A percentile compares a stretch with the other conserved stretches of the same genome.
These are phyloP conservation scores for Geopyxis carbonaria DNA, from an alignment of 495 filamentous ascomycete genomes.

Conservation along the genomic window DNA sequence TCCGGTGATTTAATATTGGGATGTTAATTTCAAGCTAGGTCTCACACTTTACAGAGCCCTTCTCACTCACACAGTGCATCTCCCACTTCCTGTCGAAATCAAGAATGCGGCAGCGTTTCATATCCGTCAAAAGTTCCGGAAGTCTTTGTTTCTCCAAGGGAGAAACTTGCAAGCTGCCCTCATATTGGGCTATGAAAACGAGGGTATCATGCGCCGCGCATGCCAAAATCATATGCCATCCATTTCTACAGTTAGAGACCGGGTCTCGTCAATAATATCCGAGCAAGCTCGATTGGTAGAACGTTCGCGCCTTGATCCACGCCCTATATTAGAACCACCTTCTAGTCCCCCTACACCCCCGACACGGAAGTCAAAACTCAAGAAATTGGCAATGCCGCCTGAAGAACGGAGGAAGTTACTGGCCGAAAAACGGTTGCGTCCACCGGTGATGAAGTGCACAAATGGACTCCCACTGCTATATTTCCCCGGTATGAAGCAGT, in stretches of 20 bases:
- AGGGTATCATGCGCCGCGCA: conserved; percentile 1
- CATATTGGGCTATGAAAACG: not conserved
- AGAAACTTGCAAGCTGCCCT: not conserved
- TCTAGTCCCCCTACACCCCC: conserved; percentile 8
- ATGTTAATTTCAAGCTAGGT: conserved; percentile 10
- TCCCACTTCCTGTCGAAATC: conserved; percentile 4
- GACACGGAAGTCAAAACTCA: conserved; percentile 6
- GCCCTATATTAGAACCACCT: conserved; percentile 4
- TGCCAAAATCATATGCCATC: not conserved
- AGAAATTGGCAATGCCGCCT: not conserved
- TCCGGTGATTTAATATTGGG: not conserved
- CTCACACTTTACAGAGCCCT: conserved; percentile 21
- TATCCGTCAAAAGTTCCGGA: conserved; percentile 14
- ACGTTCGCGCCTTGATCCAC: not conserved
- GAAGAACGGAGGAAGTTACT: not conserved
- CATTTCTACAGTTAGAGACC: not conserved
- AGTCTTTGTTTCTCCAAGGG: conserved; percentile 7
- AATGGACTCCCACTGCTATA: conserved; percentile 15
- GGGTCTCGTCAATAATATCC: not conserved
- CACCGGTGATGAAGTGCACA: conserved; percentile 4
- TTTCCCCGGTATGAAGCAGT: conserved; percentile 9
- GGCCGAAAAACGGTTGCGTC: conserved; percentile 1
- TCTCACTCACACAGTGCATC: conserved; percentile 14
- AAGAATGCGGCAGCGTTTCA: conserved; percentile 2
- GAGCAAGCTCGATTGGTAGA: not conserved